Conservation (phyloP, 441 rosid genomes). For the Erysimum pusillum region DNA sequence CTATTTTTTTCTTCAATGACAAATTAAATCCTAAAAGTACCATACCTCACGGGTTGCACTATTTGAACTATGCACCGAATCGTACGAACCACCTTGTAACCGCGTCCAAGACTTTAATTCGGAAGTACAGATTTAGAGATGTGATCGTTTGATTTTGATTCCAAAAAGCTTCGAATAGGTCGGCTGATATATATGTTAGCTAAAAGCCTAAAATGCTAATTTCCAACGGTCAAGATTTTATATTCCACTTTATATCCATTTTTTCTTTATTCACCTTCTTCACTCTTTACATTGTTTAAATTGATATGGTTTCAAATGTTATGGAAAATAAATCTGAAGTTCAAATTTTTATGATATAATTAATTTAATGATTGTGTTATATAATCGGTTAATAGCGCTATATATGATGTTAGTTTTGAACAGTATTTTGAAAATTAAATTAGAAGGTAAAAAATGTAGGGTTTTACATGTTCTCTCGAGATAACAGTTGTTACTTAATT, state of each 20-base stretch:
- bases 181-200: constrained; percentile 1
- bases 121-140: background rate
- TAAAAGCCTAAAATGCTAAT: background rate
- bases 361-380: background rate
- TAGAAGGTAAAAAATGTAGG: background rate
- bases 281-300: background rate
- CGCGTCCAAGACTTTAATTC: constrained; percentile 5
- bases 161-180: background rate
- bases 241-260: background rate
- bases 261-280: background rate
- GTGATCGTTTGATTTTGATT: background rate
- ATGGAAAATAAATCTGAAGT: background rate
- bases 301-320: background rate
- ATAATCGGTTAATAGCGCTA: no score
- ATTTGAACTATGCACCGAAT: background rate
- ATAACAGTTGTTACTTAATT: no score
- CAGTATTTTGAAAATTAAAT: background rate
- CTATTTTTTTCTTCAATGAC: no score
- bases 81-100: background rate
- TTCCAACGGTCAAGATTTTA: background rate
- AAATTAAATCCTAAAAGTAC: background rate
- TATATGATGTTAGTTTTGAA: background rate
- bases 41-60: constrained; percentile 4
- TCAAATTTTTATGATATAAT: no score
- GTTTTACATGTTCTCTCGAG: background rate